Evolutionary conservation across 805 yeast genomes (phyloP), one percentile per base, ranked within the genome.

Genomic region (Candida boleticola): DNA sequence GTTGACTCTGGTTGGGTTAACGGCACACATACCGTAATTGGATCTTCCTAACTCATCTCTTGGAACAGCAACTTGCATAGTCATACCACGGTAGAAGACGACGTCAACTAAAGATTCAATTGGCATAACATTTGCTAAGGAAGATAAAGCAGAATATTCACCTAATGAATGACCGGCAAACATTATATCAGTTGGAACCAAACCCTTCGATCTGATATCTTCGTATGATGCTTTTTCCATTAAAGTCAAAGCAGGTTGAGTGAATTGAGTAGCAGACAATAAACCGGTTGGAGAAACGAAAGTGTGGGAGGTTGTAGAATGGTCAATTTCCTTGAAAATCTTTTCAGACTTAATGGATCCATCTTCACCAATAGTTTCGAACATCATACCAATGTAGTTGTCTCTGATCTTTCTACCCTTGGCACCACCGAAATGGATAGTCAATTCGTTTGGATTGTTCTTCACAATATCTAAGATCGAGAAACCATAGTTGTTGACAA

Each of bases 1-100:
- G 43, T 86, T 80, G 49, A 93, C 85, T 71, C 99, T 83, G 48
- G 95, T 79, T 59, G 99, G 99, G 74, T 95, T 93, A 45, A 92
- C 90, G 41, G 99, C 99, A 74, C 89, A 80, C 99, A 93, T 93
- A 77, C 98, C 98, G 61, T 93, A 93, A 76, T 93, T 93, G 45
- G 99, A 93, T 73, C 98, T 85, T 38, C 99, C 99, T 39, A 70
- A 63, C 42, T 82, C 79, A 69, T 93, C 99, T 74, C 99, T 85
- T 63, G 98, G 98, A 52, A 93, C 99, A 37, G 99, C 99, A 52
- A 93, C 99, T 76, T 93, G 99, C 99, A 93, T 93, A 38, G 99
- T 95, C 98, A 93, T 93, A 79, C 99, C 99, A 77, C 99, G 85
- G 80, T 93, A 95, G 79, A 93, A 93, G 41, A 92, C 98, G 66